phyloP scores from a whole-genome alignment of 768 basidiomycete species.

The Mycena galericulata region DNA sequence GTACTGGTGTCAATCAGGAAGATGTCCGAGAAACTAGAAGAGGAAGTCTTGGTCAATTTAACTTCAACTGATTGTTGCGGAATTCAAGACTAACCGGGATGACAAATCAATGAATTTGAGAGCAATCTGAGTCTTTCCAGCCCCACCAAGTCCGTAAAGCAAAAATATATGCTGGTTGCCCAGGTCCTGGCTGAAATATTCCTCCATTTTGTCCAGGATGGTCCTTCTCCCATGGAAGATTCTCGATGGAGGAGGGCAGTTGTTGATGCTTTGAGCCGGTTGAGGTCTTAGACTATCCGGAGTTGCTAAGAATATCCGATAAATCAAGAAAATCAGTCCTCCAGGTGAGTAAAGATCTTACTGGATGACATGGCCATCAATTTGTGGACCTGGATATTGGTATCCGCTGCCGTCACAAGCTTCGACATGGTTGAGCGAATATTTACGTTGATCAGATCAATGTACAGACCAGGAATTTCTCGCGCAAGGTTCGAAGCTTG shows the following conservation, averaged over 20 bases:
- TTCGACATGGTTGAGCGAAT: background rate
- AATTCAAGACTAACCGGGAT: background rate
- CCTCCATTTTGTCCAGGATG: constrained; percentile 8
- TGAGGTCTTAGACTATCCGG: background rate
- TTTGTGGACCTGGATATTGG: constrained; percentile 4
- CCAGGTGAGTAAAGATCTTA: background rate
- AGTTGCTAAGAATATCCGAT: background rate
- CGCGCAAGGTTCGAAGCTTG: background rate
- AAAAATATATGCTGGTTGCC: constrained; percentile 9
- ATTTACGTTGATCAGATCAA: background rate
- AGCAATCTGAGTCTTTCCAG: constrained; percentile 26
- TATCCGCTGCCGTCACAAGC: constrained; percentile 8
- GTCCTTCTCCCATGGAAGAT: constrained; percentile 18
- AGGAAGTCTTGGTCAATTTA: too few species aligned
- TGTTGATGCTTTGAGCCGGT: background rate
- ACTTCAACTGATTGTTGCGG: background rate
- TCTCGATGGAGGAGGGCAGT: constrained; percentile 18
- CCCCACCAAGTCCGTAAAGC: constrained; percentile 18
- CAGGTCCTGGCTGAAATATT: background rate
- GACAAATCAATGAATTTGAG: constrained; percentile 24
- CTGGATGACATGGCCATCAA: background rate
- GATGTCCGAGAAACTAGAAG: constrained; percentile 5
- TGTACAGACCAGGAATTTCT: constrained; percentile 5
- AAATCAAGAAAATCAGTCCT: background rate
- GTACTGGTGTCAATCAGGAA: constrained; percentile 20